Evolutionary conservation across 1,284 basidiomycete species (phyloP).

Genomic region (Fistulina hepatica): DNA sequence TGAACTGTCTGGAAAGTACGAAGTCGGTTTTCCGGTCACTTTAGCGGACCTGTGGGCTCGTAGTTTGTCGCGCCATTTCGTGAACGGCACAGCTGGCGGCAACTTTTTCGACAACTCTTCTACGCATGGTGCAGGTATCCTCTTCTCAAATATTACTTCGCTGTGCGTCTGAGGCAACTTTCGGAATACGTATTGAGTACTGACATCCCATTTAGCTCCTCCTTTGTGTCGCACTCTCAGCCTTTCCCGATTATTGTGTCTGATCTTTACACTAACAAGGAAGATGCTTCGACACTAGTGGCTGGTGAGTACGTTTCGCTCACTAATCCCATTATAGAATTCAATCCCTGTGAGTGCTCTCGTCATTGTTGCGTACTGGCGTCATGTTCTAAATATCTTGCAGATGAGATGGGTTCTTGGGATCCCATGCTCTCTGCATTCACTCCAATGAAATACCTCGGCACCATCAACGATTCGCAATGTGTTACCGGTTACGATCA

Average conservation of each 20-base stretch:
- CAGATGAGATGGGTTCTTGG: constrained; percentile 12
- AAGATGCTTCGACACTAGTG: constrained; percentile 1
- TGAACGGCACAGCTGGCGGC: constrained; percentile 9
- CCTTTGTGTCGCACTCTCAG: constrained; percentile 8
- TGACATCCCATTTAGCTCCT: constrained; percentile 3
- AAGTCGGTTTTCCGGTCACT: constrained; percentile 3
- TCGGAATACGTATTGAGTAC: neutral
- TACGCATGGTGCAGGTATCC: constrained; percentile 2
- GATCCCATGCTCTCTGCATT: constrained; percentile 10
- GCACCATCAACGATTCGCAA: constrained; percentile 5
- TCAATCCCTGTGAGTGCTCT: constrained; percentile 8
- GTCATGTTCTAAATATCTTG: neutral
- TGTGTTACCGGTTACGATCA: constrained; percentile 12
- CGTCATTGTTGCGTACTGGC: neutral
- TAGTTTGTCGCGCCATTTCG: constrained; percentile 9
- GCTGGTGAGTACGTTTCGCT: constrained; percentile 7
- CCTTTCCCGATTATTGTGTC: constrained; percentile 10
- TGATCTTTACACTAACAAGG: constrained; percentile 1
- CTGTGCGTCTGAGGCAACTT: constrained; percentile 1
- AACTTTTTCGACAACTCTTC: no score
- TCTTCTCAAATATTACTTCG: constrained; percentile 1
- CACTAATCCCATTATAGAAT: constrained; percentile 12
- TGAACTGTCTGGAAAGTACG: constrained; percentile 1
- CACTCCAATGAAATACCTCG: constrained; percentile 9
- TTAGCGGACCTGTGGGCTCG: constrained; percentile 3